Conservation (phyloP, 306 rosid species). For the Oxytropis ochrocephala region DNA sequence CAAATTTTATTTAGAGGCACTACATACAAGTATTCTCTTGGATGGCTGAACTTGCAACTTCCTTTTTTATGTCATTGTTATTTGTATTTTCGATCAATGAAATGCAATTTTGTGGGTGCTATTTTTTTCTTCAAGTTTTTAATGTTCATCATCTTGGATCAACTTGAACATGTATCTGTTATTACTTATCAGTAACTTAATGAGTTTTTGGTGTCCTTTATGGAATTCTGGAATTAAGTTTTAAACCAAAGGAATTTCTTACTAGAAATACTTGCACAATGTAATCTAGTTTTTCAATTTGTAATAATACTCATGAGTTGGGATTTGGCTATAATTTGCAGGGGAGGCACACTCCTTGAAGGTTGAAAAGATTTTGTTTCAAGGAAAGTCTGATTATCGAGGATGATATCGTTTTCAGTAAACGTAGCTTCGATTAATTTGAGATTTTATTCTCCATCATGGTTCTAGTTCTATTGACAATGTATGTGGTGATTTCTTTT, state of each 20-base stretch:
- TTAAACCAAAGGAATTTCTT: too few species aligned
- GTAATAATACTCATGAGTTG: too few species aligned
- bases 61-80: background rate
- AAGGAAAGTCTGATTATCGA: slow-evolving; percentile 92
- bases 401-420: slow-evolving; percentile 89
- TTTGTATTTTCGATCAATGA: background rate
- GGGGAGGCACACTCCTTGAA: slow-evolving; percentile 98
- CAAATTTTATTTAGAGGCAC: background rate
- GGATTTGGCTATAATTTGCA: too few species aligned
- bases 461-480: too few species aligned
- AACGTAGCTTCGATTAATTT: background rate
- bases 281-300: too few species aligned
- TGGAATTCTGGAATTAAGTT: too few species aligned
- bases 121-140: background rate
- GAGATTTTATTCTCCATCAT: background rate
- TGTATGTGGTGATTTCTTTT: too few species aligned
- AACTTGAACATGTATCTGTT: too few species aligned
- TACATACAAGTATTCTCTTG: background rate
- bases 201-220: too few species aligned
- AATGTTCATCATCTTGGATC: too few species aligned
- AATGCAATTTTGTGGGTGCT: background rate
- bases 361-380: slow-evolving; percentile 77
- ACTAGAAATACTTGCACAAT: too few species aligned
- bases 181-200: too few species aligned
- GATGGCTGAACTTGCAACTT: background rate